Conservation (phyloP, 2,329 filamentous ascomycete genomes). For the Rhinocladiella similis region DNA sequence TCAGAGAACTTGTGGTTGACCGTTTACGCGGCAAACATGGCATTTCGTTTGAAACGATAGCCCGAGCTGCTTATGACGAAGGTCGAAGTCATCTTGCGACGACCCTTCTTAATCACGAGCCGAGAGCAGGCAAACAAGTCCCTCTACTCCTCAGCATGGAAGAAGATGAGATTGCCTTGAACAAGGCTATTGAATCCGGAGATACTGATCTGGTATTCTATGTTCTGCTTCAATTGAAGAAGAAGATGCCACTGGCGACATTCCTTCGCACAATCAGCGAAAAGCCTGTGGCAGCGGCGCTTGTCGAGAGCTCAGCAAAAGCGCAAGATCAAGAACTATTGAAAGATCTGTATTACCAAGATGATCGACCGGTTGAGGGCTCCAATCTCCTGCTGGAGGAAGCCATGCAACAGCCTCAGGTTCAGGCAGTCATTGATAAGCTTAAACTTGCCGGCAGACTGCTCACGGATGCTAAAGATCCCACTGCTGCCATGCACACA, state of each 20-base stretch:
- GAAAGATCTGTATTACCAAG: slow-evolving; percentile 97
- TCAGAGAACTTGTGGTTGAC: slow-evolving; percentile 82
- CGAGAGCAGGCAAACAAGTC: slow-evolving; percentile 92
- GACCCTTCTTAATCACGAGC: slow-evolving; percentile 87
- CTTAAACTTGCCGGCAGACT: slow-evolving; percentile 82
- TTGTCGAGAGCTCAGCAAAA: slow-evolving; percentile 81
- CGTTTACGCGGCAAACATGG: slow-evolving; percentile 84
- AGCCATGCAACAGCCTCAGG: slow-evolving; percentile 71
- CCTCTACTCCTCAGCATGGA: slow-evolving; percentile 92
- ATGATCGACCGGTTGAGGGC: slow-evolving; percentile 85
- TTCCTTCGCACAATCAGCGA: slow-evolving; percentile 93
- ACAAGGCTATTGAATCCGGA: slow-evolving; percentile 94
- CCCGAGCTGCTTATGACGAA: slow-evolving; percentile 89
- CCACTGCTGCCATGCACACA: slow-evolving; percentile 64
- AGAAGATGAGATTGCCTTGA: slow-evolving; percentile 88
- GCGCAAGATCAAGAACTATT: slow-evolving; percentile 79
- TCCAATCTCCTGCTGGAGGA: slow-evolving; percentile 85
- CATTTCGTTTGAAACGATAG: slow-evolving; percentile 94
- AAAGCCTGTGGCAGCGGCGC: slow-evolving; percentile 79
- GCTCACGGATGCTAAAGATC: slow-evolving; percentile 79
- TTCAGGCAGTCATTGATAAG: slow-evolving; percentile 75
- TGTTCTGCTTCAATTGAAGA: slow-evolving; percentile 83
- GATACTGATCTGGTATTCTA: slow-evolving; percentile 92
- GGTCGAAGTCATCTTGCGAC: slow-evolving; percentile 86
- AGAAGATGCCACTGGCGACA: slow-evolving; percentile 81